Percentiles rank a stretch among this genome's conserved stretches.
These are phyloP conservation scores for Tetracentron sinense DNA, from an alignment of 164 flowering plant species.

Conservation along the genomic window DNA sequence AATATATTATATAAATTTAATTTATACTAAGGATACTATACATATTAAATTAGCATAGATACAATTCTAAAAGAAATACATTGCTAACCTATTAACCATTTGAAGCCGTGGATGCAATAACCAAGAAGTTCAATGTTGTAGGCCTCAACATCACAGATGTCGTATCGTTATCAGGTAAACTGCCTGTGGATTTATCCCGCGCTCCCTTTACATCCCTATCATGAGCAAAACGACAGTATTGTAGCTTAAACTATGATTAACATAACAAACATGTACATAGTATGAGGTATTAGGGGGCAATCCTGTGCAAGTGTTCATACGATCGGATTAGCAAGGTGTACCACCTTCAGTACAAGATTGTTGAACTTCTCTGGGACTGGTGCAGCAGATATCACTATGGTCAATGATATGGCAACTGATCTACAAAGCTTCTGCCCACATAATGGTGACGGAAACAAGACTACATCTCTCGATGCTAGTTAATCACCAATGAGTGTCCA, in stretches of 20 bases:
- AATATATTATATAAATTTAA: too few relatives aligned
- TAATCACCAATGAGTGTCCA: too few relatives aligned
- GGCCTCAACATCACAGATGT: slow-evolving; percentile 67
- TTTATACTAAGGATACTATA: too few relatives aligned
- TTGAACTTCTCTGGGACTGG: slow-evolving; percentile 60
- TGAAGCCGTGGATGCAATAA: slow-evolving; percentile 35
- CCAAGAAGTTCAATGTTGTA: slow-evolving; percentile 42
- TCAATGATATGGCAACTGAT: slow-evolving; percentile 33
- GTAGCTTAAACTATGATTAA: too few relatives aligned
- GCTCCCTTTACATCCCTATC: too few relatives aligned
- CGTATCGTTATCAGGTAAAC: slow-evolving; percentile 65
- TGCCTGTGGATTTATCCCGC: neutral
- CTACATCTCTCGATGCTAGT: slow-evolving; percentile 53
- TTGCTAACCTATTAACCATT: too few relatives aligned
- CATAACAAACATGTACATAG: too few relatives aligned
- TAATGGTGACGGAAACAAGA: slow-evolving; percentile 52
- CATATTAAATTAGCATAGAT: too few relatives aligned
- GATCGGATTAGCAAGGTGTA: slow-evolving; percentile 66
- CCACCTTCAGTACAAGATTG: slow-evolving; percentile 51
- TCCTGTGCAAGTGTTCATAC: slow-evolving; percentile 66
- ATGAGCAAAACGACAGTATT: too few relatives aligned
- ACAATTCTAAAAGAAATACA: too few relatives aligned
- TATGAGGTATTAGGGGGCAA: too few relatives aligned
- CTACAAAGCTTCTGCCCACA: slow-evolving; percentile 57
- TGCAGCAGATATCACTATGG: slow-evolving; percentile 57